Percentiles rank a stretch among this genome's conserved stretches.
phyloP scores from a whole-genome alignment of 306 rosid genomes.

The Rubus idaeus region DNA sequence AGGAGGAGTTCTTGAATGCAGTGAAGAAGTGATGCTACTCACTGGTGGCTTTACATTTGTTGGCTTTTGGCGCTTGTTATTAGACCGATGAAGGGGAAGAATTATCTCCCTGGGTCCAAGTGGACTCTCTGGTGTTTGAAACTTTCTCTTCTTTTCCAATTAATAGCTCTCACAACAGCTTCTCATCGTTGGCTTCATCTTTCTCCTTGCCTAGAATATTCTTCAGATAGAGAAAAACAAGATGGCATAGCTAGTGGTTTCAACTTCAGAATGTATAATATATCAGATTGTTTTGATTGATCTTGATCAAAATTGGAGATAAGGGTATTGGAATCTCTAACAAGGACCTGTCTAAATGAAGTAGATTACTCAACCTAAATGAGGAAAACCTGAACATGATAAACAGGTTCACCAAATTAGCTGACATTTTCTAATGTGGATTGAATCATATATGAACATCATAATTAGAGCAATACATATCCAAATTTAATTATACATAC shows the following conservation, averaged over 20 bases:
- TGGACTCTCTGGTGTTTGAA: conserved; percentile 7
- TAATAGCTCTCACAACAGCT: conserved; percentile 12
- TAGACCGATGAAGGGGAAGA: not conserved
- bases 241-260: not conserved
- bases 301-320: not conserved
- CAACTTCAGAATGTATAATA: not conserved
- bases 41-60: not conserved
- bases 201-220: not conserved
- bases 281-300: not conserved
- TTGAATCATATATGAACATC: not conserved
- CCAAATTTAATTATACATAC: not conserved
- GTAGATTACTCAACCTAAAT: not conserved
- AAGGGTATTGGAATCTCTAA: not conserved
- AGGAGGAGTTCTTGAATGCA: not conserved
- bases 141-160: conserved; percentile 8
- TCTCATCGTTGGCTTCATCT: conserved; percentile 10
- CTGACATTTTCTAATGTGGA: not conserved
- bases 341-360: not conserved
- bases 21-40: not conserved
- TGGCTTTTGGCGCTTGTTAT: conserved; percentile 12
- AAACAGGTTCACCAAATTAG: not conserved
- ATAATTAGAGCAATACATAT: not conserved
- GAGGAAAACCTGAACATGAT: not conserved
- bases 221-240: not conserved
- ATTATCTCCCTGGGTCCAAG: not conserved